Evolutionary conservation across 768 basidiomycete genomes (phyloP), one percentile per base, ranked within the genome.

Genomic region (Hypholoma sublateritium): DNA sequence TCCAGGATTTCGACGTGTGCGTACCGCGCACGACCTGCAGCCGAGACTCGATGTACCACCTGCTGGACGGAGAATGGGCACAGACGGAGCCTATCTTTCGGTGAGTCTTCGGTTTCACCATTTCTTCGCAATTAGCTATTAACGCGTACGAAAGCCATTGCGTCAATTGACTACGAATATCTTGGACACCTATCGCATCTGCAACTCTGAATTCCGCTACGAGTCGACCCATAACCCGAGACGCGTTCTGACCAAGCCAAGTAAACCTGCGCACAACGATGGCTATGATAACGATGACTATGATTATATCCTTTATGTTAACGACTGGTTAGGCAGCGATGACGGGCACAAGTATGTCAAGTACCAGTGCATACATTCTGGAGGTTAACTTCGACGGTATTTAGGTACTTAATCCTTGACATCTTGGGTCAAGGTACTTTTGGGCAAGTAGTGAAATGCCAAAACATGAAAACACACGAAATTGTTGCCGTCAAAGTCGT

Each of bases 241-340:
- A 47, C 86, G 97, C 49, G 97, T 99, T 16, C 80, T 99, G 57
- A 99, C 97, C 21, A 99, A 99, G 71, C 97, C 97, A 17, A 94
- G 92, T 77, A 97, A 97, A 70, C 92, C 95, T 0, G 81, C 84
- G 0, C 91, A 96, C 70, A 99, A 99, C 71, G 95, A 98, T 58
- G 96, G 96, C 1, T 97, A 88, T 63, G 97, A 99, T 74, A 99
- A 99, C 65, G 96, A 98, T 65, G 97, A 99, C 71, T 96, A 95
- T 66, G 97, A 99, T 70, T 99, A 99, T 67, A 98, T 99, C 66
- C 83, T 99, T 57, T 99, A 98, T 72, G 97, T 99, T 69, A 99
- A 99, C 68, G 97, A 99, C 67, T 95, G 93, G 80, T 75, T 99
- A 56, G 97, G 97, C 2, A 88, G 84, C 22, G 97, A 98, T 65